A percentile compares a stretch with the other conserved stretches of the same genome.
These are phyloP conservation scores for Crithidia brevicula DNA, from an alignment of 208 protist species.

Conservation along the genomic window DNA sequence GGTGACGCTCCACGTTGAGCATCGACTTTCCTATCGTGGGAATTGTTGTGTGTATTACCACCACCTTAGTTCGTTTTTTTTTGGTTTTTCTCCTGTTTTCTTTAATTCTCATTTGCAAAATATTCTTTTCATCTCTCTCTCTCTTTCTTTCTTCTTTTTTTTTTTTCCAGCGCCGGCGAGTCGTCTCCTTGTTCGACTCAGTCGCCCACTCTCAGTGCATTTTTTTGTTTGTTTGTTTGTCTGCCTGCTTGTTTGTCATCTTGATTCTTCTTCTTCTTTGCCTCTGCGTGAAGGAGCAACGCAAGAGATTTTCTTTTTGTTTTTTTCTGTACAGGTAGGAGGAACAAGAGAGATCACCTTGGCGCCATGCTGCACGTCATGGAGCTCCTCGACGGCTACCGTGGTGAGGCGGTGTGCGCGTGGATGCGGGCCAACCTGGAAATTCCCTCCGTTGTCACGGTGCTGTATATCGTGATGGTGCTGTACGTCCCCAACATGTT, in stretches of 20 bases:
- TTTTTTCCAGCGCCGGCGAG: neutral
- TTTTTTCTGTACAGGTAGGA: neutral
- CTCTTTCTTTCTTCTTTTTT: neutral
- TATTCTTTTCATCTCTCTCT: no score
- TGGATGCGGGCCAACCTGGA: conserved; percentile 69
- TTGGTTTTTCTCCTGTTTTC: neutral
- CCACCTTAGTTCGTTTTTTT: neutral
- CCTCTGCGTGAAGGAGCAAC: no score
- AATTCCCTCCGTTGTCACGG: conserved; percentile 49
- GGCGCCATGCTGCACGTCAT: conserved; percentile 4
- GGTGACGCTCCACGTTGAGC: no score
- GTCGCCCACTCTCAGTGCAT: no score
- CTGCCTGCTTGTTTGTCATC: no score
- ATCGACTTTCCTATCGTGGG: no score
- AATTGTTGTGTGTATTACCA: no score
- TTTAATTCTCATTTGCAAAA: neutral
- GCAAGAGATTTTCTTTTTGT: neutral
- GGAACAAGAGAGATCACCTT: no score
- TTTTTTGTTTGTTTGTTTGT: no score
- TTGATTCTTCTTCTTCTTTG: no score
- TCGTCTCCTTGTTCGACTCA: no score
- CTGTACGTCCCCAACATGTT: conserved; percentile 62
- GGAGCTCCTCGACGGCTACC: conserved; percentile 36
- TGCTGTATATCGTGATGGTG: conserved; percentile 68
- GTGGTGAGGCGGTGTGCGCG: conserved; percentile 34